These are phyloP conservation scores for Paecilomyces dactylethromorphus DNA, from an alignment of 2,329 filamentous ascomycete species.

Conservation along the genomic window DNA sequence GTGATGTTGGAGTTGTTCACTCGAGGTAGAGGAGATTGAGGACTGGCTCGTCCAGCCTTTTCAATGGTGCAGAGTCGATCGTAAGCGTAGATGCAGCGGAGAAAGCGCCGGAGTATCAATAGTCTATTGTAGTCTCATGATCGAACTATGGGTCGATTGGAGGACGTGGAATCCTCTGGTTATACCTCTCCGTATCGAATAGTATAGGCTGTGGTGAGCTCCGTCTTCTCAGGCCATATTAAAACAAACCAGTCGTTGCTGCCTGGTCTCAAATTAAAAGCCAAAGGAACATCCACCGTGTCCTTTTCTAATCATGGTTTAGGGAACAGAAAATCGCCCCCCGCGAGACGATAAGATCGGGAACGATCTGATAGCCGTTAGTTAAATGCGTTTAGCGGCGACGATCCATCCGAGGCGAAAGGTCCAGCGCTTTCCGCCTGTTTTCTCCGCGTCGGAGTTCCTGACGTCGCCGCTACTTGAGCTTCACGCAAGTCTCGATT, in stretches of 20 bases:
- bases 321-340: neutral
- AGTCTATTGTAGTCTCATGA: neutral
- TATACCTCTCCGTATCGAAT: neutral
- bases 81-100: neutral
- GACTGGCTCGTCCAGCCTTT: neutral
- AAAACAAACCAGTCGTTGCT: neutral
- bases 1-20: neutral
- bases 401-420: neutral
- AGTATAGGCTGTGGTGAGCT: neutral
- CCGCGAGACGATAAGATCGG: constrained; percentile 1
- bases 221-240: neutral
- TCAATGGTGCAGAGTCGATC: neutral
- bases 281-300: neutral
- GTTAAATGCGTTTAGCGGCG: constrained; percentile 1
- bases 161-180: neutral
- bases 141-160: neutral
- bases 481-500: neutral
- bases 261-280: neutral
- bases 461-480: neutral
- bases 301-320: neutral
- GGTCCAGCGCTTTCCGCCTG: neutral
- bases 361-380: neutral
- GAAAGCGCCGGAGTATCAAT: neutral
- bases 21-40: neutral
- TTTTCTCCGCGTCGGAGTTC: neutral